A percentile compares a stretch with the other conserved stretches of the same genome.
These are phyloP conservation scores for Castanea mollissima DNA, from an alignment of 306 rosid species.

Conservation along the genomic window DNA sequence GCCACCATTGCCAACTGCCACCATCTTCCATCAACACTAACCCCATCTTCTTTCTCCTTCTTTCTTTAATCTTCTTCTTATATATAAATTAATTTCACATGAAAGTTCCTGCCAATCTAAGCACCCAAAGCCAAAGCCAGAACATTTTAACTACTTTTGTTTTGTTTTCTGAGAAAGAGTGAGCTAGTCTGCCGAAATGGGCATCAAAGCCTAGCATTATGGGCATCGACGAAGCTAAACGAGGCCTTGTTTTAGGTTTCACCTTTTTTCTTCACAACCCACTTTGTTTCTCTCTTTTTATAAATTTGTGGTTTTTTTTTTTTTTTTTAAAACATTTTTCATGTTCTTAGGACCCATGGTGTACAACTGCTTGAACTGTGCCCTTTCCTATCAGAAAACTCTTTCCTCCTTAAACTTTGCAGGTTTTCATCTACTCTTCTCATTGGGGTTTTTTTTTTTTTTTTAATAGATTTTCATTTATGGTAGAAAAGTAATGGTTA, in stretches of 20 bases:
- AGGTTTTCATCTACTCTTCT: constrained; percentile 30
- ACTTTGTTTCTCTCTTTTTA: not conserved
- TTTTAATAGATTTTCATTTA: not conserved
- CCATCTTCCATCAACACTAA: too few species aligned
- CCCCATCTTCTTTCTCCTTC: too few species aligned
- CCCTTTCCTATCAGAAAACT: constrained; percentile 60
- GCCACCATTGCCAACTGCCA: too few species aligned
- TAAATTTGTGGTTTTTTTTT: not conserved
- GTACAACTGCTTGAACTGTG: constrained; percentile 76
- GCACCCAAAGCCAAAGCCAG: too few species aligned
- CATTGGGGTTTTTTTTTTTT: not conserved
- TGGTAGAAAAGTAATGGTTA: not conserved
- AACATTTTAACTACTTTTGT: too few species aligned
- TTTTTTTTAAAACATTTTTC: not conserved
- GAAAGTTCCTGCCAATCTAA: too few species aligned
- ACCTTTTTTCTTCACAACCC: not conserved
- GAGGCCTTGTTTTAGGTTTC: constrained; percentile 88
- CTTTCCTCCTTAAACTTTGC: constrained; percentile 79
- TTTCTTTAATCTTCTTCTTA: too few species aligned
- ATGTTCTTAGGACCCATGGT: constrained; percentile 72
- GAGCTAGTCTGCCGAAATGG: constrained; percentile 27
- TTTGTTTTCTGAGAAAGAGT: too few species aligned
- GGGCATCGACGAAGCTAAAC: constrained; percentile 97
- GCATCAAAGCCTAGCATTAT: constrained; percentile 70
- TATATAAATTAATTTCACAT: too few species aligned